phyloP scores from a whole-genome alignment of 306 rosid genomes.

The Dryas drummondii region DNA sequence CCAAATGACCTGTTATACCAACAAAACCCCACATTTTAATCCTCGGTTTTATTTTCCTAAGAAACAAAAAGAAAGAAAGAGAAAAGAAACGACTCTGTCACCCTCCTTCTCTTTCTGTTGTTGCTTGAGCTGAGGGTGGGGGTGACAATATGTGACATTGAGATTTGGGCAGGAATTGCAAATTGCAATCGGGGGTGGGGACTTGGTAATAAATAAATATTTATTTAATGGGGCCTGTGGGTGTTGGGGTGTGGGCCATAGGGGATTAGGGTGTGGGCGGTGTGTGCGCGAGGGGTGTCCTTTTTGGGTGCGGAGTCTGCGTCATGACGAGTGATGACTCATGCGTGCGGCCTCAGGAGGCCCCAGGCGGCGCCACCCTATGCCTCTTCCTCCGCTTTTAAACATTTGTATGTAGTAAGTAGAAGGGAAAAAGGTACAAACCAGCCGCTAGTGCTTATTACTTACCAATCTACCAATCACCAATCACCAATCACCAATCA shows the following conservation, averaged over 20 bases:
- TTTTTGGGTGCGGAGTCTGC: not conserved
- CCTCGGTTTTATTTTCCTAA: not conserved
- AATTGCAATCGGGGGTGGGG: constrained; percentile 7
- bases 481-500: too few species aligned
- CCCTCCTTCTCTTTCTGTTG: constrained; percentile 2
- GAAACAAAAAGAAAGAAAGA: constrained; percentile 1
- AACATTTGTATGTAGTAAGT: not conserved
- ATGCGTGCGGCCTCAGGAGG: not conserved
- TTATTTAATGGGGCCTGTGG: too few species aligned
- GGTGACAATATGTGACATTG: constrained; percentile 26
- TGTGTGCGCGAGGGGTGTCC: too few species aligned
- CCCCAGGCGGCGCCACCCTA: not conserved
- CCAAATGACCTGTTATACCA: constrained; percentile 25
- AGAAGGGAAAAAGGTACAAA: not conserved
- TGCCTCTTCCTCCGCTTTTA: not conserved
- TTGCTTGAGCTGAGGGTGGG: not conserved
- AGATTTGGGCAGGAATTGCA: constrained; percentile 44
- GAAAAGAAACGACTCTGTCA: not conserved
- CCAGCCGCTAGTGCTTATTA: constrained; percentile 4
- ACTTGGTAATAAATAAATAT: not conserved
- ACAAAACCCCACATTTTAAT: not conserved
- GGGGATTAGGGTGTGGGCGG: too few species aligned
- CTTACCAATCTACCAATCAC: too few species aligned
- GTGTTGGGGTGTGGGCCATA: too few species aligned
- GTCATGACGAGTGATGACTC: not conserved